Evolutionary conservation across 352 stramenopile species (phyloP).

Genomic region (Pythium phragmitis): DNA sequence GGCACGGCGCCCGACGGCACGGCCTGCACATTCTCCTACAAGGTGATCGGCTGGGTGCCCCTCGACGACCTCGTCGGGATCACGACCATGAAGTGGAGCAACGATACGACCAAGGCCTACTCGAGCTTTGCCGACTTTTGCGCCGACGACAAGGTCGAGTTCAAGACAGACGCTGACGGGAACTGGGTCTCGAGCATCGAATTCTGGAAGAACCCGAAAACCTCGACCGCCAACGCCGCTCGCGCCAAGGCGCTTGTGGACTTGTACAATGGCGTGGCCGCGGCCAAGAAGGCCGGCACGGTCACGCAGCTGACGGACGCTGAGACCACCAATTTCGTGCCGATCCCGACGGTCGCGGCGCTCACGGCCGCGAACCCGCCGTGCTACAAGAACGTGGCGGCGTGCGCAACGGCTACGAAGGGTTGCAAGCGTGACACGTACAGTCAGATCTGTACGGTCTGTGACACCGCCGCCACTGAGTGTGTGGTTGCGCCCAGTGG

Average conservation of each 20-base stretch:
- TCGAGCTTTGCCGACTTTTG: slow-evolving; percentile 51
- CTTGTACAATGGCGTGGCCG: slow-evolving; percentile 50
- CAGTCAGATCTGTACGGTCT: slow-evolving; percentile 63
- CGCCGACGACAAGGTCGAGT: slow-evolving; percentile 38
- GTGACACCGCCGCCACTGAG: slow-evolving; percentile 13
- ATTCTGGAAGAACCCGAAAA: slow-evolving; percentile 63
- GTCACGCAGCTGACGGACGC: not conserved
- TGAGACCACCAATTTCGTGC: slow-evolving; percentile 31
- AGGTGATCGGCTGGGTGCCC: slow-evolving; percentile 66
- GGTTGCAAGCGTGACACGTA: slow-evolving; percentile 63
- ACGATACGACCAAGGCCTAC: slow-evolving; percentile 15
- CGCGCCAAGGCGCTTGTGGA: slow-evolving; percentile 46
- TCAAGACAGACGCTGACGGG: slow-evolving; percentile 30
- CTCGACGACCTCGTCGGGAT: slow-evolving; percentile 83
- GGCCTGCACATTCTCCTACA: slow-evolving; percentile 75
- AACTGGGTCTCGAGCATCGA: slow-evolving; percentile 27
- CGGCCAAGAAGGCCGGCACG: slow-evolving; percentile 1
- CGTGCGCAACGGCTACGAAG: slow-evolving; percentile 39
- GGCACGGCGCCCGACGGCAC: slow-evolving; percentile 55
- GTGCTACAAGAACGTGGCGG: slow-evolving; percentile 66
- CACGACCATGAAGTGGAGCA: slow-evolving; percentile 39
- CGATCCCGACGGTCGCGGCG: slow-evolving; percentile 41
- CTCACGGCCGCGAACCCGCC: slow-evolving; percentile 52
- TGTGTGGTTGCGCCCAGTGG: not conserved
- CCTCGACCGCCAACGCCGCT: slow-evolving; percentile 40